Evolutionary conservation across 129 eudicot species (phyloP), one percentile per base, ranked within the genome.

Genomic region (sunflower (Helianthus annuus)): DNA sequence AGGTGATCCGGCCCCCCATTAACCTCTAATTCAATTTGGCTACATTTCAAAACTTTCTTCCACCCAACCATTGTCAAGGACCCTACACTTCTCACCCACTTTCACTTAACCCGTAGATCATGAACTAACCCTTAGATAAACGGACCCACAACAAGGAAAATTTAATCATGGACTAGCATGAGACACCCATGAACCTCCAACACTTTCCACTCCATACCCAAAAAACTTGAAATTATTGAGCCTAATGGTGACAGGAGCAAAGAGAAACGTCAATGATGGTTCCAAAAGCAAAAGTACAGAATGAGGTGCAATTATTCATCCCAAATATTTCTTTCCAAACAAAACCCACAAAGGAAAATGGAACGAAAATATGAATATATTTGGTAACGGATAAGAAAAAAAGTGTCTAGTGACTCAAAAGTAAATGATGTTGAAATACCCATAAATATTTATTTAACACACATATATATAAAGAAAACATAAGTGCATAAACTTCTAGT

Each of bases 201-300:
- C 77, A 67, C 75, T 66, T 69, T 83, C 58, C 83, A 72, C 62
- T 72, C 62, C 80, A 68, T 48, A 61, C 63, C 83, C 84, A 70
- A 75, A 75, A 72, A 69, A 46, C 71, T 39, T 63, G 75, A 75
- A 80, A 81, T 88, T 81, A 88, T 85, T 81, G 88, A 81, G 72
- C 83, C 79, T 29, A 72, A 80, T 68, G 76, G 68, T 40, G 73
- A 67, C 68, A 34, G 59, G 60, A 68, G 82, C 66, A 53, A 64
- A 64, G 29, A 74, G 72, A 59, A 45, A 68, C 71, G 76, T 77
- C 69, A 66, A 76, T 89, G 84, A 89, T 86, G 86, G 79, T 75
- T 86, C 89, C 89, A 89, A 89, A 86, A 86, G 90, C 76, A 72
- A 78, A 83, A 78, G 85, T 85, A 83, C 81, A 82, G 59, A 78